Evolutionary conservation across 2,329 filamentous ascomycete species (phyloP).

Genomic region (Trichophyton schoenleinii): DNA sequence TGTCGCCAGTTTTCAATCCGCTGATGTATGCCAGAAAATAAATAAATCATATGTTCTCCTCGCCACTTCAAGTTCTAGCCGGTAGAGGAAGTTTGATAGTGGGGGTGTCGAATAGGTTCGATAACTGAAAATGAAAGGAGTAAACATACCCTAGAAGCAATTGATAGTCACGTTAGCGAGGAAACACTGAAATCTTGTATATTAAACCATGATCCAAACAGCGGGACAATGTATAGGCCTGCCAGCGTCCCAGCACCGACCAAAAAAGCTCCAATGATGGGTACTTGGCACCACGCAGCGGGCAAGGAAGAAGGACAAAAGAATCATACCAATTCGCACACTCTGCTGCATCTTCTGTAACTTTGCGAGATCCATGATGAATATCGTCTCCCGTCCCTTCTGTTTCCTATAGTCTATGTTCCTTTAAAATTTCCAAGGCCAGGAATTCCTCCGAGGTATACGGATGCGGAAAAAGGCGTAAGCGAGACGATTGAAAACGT

Average conservation of each 20-base stretch:
- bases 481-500: neutral
- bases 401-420: neutral
- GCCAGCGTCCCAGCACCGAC: neutral
- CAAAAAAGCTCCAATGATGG: neutral
- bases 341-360: constrained; percentile 53
- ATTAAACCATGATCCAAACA: neutral
- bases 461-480: neutral
- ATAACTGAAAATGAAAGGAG: neutral
- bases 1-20: neutral
- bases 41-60: neutral
- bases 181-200: neutral
- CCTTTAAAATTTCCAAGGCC: neutral
- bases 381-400: neutral
- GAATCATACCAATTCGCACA: constrained; percentile 55
- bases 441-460: neutral
- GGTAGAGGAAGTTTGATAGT: neutral
- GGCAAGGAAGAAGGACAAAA: neutral
- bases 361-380: constrained; percentile 54
- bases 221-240: neutral
- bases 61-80: neutral
- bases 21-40: neutral
- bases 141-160: neutral
- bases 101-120: neutral
- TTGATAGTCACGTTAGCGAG: neutral
- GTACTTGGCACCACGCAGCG: neutral